phyloP scores from a whole-genome alignment of 2,329 filamentous ascomycete genomes.

The Cadophora luteo-olivacea region DNA sequence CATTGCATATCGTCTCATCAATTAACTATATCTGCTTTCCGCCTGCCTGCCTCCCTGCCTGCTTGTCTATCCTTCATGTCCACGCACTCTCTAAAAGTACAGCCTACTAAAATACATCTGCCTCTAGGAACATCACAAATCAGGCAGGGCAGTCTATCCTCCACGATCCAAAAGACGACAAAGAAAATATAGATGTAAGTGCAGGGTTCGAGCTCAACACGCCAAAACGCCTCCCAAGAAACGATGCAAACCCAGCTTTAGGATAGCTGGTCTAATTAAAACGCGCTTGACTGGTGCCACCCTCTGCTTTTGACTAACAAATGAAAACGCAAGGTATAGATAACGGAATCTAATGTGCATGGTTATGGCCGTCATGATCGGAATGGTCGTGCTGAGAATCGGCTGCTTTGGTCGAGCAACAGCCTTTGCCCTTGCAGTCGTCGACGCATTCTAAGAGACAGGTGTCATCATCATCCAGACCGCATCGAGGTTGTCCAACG shows the following conservation, averaged over 20 bases:
- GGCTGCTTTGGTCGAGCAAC: slow-evolving; percentile 38
- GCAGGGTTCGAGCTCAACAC: background rate
- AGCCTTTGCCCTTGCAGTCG: slow-evolving; percentile 44
- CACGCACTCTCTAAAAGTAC: slow-evolving; percentile 6
- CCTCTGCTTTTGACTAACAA: slow-evolving; percentile 6
- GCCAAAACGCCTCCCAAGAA: slow-evolving; percentile 8
- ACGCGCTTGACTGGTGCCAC: background rate
- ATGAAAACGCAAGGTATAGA: slow-evolving; percentile 24
- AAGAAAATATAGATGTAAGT: background rate
- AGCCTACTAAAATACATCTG: slow-evolving; percentile 12
- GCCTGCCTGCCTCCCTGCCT: background rate
- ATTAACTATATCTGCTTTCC: slow-evolving; percentile 6
- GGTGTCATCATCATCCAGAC: slow-evolving; percentile 40
- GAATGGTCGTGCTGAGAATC: slow-evolving; percentile 39
- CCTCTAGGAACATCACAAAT: background rate
- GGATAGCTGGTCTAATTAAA: background rate
- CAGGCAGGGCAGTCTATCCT: background rate
- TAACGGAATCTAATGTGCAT: slow-evolving; percentile 40
- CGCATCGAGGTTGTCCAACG: slow-evolving; percentile 36
- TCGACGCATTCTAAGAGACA: slow-evolving; percentile 46
- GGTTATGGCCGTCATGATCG: slow-evolving; percentile 43
- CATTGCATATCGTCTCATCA: slow-evolving; percentile 2
- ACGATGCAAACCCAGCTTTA: background rate
- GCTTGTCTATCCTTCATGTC: background rate
- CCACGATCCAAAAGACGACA: background rate